Conservation (phyloP, 345 rosid species). For the Cardamine chenopodiifolia region DNA sequence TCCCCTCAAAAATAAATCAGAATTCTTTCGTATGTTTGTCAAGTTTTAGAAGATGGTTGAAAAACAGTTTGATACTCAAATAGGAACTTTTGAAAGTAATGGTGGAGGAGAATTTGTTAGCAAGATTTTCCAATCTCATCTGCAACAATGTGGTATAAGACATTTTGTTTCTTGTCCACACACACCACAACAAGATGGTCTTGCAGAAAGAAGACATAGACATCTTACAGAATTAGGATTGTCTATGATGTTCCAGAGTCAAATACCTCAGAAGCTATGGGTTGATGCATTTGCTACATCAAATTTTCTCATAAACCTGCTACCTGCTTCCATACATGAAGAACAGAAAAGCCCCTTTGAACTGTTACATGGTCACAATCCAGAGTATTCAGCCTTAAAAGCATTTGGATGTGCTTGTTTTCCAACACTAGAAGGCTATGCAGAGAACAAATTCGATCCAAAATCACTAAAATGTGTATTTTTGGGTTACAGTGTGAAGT, state of each 20-base stretch:
- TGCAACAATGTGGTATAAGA: background rate
- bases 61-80: background rate
- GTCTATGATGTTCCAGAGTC: background rate
- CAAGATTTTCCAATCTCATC: background rate
- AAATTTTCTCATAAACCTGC: background rate
- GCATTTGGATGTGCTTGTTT: no score
- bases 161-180: background rate
- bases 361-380: background rate
- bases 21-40: background rate
- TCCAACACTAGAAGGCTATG: no score
- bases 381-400: no score
- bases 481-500: no score
- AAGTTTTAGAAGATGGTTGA: background rate
- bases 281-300: background rate
- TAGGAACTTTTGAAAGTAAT: background rate
- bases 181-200: background rate
- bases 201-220: background rate
- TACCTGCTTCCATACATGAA: accelerated
- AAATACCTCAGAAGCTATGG: background rate
- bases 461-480: no score
- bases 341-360: accelerated
- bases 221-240: background rate
- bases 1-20: background rate
- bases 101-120: no score
- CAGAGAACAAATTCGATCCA: no score